Evolutionary conservation across 73 alveolate genomes (phyloP), one percentile per base, ranked within the genome.

Genomic region (Paraurostyla sp.): DNA sequence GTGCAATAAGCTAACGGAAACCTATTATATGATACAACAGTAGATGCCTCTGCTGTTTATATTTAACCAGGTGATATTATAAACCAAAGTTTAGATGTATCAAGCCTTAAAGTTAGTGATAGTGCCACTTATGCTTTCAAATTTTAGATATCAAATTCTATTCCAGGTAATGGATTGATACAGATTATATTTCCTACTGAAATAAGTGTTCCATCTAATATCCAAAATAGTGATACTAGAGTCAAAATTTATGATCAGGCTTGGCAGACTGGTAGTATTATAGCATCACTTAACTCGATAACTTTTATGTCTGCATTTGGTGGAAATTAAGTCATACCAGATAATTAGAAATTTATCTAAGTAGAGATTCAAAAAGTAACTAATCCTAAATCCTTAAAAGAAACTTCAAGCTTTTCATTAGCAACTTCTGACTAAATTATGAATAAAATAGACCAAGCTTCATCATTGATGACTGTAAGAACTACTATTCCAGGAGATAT

Each of bases 321-420:
- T 16, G 82, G 82, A 2, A 73, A 0, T 25, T 13, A 13, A 9
- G 54, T 73, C 2, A 73, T 13, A 23, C 71, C 86, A 9, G 30
- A 25, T 6, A 16, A 48, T 0, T 9, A 38, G 13, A 48, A 23
- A 16, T 48, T 13, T 22, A 43, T 73, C 4, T 20, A 48, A 29
- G 46, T 73, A 9, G 71, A 43, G 46, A 46, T 73, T 13, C 7
- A 23, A 40, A 73, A 73, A 23, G 38, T 73, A 9, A 13, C 29
- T 2, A 73, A 73, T 49, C 86, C 86, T 43, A 73, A 48, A 73
- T 73, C 86, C 22, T 43, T 73, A 73, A 73, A 73, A 46, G 71
- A 43, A 16, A 73, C 71, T 15, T 43, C 65, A 9, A 73, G 86
- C 27, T 73, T 73, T 36, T 18, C 50, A 30, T 11, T 73, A 23